Conservation (phyloP, 495 filamentous ascomycete species). For the Lasiosphaeris hirsuta region DNA sequence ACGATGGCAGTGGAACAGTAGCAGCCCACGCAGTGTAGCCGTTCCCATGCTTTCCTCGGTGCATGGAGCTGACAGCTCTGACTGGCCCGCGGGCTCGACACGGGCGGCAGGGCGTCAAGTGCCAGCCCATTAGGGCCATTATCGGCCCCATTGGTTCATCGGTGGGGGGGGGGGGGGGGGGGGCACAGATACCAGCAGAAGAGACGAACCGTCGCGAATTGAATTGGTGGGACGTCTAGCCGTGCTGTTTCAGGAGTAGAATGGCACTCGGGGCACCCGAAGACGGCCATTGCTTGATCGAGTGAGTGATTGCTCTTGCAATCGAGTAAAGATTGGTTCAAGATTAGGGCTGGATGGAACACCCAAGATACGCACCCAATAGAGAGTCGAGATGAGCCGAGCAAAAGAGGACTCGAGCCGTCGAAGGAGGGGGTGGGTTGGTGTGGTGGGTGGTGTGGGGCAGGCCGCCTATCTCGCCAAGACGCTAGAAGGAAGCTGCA, state of each 20-base stretch:
- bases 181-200: neutral
- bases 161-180: neutral
- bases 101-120: too few relatives aligned
- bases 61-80: too few relatives aligned
- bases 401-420: neutral
- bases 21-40: neutral
- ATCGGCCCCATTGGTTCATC: neutral
- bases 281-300: too few relatives aligned
- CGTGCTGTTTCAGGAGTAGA: too few relatives aligned
- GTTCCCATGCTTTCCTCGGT: too few relatives aligned
- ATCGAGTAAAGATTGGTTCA: slow-evolving; percentile 4
- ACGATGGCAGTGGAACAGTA: neutral
- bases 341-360: neutral
- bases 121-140: too few relatives aligned
- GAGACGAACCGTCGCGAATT: too few relatives aligned
- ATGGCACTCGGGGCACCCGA: too few relatives aligned
- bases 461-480: slow-evolving; percentile 10
- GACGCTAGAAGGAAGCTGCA: slow-evolving; percentile 5
- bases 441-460: neutral
- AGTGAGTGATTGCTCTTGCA: neutral
- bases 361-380: too few relatives aligned
- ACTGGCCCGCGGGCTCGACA: too few relatives aligned
- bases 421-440: neutral
- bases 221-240: too few relatives aligned
- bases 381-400: neutral